A percentile compares a stretch with the other conserved stretches of the same genome.
These are phyloP conservation scores for Purpureocillium takamizusanense DNA, from an alignment of 2,329 filamentous ascomycete species.

Conservation along the genomic window DNA sequence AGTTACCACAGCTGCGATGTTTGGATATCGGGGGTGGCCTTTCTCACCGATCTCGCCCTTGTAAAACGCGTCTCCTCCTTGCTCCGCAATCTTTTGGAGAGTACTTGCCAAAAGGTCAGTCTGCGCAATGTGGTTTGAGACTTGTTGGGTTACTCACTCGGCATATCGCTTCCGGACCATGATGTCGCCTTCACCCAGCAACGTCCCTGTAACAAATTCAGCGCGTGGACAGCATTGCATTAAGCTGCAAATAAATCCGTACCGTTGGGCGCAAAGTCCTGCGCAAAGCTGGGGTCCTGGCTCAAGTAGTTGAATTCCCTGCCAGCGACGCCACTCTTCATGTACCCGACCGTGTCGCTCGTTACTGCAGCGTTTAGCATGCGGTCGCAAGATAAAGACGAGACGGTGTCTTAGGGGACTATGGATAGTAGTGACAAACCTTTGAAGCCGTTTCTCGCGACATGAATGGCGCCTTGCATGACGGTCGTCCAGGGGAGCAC, in stretches of 20 bases:
- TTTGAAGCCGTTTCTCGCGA: constrained; percentile 65
- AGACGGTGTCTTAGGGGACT: too few species aligned
- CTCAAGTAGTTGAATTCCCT: constrained; percentile 52
- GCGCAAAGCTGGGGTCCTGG: constrained; percentile 69
- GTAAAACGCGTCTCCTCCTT: constrained; percentile 70
- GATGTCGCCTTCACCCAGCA: constrained; percentile 62
- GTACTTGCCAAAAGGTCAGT: constrained; percentile 32
- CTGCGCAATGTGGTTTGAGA: not conserved
- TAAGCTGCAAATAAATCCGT: not conserved
- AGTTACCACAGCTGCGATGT: not conserved
- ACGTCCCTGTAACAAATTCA: constrained; percentile 34
- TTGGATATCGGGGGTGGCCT: too few species aligned
- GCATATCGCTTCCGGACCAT: constrained; percentile 79
- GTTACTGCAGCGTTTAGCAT: constrained; percentile 37
- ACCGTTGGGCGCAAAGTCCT: constrained; percentile 81
- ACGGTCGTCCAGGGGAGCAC: constrained; percentile 60
- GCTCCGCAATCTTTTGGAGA: constrained; percentile 64
- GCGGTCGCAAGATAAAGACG: not conserved
- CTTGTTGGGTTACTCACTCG: constrained; percentile 18
- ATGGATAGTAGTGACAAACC: constrained; percentile 19
- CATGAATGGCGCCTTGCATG: constrained; percentile 61
- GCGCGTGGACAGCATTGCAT: constrained; percentile 3
- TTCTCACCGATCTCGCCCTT: constrained; percentile 50
- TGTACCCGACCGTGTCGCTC: constrained; percentile 66
- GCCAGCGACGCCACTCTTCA: constrained; percentile 38